A percentile compares a stretch with the other conserved stretches of the same genome.
Conservation (phyloP, 176 grass and related monocot species). For the Pharus latifolius region DNA sequence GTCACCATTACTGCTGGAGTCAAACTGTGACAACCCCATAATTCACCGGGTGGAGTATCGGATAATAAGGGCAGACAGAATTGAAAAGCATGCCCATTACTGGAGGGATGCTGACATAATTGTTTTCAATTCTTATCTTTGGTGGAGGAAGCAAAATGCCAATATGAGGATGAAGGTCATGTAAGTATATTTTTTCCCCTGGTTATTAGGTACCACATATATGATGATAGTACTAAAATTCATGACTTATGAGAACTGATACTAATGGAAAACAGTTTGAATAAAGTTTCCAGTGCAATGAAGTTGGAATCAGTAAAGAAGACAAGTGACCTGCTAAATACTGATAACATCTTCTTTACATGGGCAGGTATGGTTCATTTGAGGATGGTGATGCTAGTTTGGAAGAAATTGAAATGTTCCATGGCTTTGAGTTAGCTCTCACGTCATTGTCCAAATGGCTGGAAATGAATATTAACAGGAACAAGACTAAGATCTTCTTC, state of each 20-base stretch:
- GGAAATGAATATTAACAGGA: conserved; percentile 31
- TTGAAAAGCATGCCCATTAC: conserved; percentile 53
- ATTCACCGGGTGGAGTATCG: conserved; percentile 62
- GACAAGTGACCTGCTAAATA: background rate
- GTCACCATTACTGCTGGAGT: conserved; percentile 77
- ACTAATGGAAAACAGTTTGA: background rate
- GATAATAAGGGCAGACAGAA: conserved; percentile 59
- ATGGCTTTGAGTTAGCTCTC: conserved; percentile 62
- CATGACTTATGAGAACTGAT: background rate
- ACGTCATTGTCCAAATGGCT: conserved; percentile 63
- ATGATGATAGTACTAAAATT: background rate
- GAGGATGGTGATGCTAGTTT: conserved; percentile 44
- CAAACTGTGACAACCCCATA: conserved; percentile 75
- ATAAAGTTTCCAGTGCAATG: background rate
- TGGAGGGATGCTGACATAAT: conserved; percentile 72
- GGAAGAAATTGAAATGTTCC: conserved; percentile 61
- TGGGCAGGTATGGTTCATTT: conserved; percentile 61
- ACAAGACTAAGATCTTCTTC: conserved; percentile 60
- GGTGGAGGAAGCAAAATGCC: conserved; percentile 81
- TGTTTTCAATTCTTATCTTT: conserved; percentile 91
- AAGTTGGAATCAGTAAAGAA: background rate
- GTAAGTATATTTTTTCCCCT: conserved; percentile 37
- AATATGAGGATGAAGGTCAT: conserved; percentile 79
- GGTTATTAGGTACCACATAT: background rate
- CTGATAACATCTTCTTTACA: background rate